A percentile compares a stretch with the other conserved stretches of the same genome.
Evolutionary conservation across 2,329 filamentous ascomycete species (phyloP).

Genomic region (Thermoascus crustaceus): DNA sequence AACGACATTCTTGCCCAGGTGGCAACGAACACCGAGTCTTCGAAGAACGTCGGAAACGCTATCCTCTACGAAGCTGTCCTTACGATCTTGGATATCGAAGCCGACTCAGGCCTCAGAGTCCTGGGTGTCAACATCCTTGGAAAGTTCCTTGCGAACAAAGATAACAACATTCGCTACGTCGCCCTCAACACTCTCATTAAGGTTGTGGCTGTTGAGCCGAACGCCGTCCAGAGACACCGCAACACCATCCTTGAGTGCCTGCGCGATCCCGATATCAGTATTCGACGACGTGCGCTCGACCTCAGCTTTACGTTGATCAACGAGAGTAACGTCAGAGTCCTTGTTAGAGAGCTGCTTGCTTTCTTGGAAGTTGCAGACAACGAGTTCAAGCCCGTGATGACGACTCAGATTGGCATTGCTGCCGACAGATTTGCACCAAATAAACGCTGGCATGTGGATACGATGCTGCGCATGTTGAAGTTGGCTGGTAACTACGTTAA

Average conservation of each 20-base stretch:
- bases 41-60: slow-evolving; percentile 97
- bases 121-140: slow-evolving; percentile 96
- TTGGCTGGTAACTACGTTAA: slow-evolving; percentile 95
- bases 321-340: slow-evolving; percentile 85
- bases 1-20: slow-evolving; percentile 98
- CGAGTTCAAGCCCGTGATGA: slow-evolving; percentile 98
- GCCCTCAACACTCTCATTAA: slow-evolving; percentile 96
- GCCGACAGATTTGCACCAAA: slow-evolving; percentile 93
- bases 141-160: slow-evolving; percentile 95
- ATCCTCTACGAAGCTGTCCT: slow-evolving; percentile 96
- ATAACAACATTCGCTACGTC: slow-evolving; percentile 99
- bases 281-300: slow-evolving; percentile 87
- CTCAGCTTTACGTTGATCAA: slow-evolving; percentile 98
- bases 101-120: slow-evolving; percentile 87
- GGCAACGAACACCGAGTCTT: slow-evolving; percentile 93
- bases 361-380: slow-evolving; percentile 97
- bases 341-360: slow-evolving; percentile 85
- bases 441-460: slow-evolving; percentile 97
- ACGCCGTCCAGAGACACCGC: slow-evolving; percentile 90
- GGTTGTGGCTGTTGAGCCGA: slow-evolving; percentile 94
- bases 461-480: slow-evolving; percentile 88
- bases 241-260: slow-evolving; percentile 97
- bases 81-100: slow-evolving; percentile 96
- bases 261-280: slow-evolving; percentile 95
- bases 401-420: slow-evolving; percentile 92